Base-by-base conservation (phyloP, 2,329 filamentous ascomycete genomes). In the Biscogniauxia mediterranea region DNA sequence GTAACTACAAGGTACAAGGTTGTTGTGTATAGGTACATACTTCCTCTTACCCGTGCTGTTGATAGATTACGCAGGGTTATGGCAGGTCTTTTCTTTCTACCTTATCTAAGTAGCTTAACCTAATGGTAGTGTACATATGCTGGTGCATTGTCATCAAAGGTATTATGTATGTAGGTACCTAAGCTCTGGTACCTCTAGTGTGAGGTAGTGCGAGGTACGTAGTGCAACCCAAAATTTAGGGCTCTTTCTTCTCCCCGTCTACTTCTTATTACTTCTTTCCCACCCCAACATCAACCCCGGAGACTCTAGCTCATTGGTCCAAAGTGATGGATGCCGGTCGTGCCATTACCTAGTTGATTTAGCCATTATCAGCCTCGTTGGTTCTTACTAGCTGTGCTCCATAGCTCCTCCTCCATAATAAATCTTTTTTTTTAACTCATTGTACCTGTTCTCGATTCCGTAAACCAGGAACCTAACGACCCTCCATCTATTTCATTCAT, bases 401-500 rank as follows among this genome's bases (percentile, higher is more conserved):
- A 46, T 46, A 46, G 38, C 38, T 46, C 15, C 15, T 46, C 15
- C 15, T n/a, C 6, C 6, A 9, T n/a, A 5, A 17, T 46, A 2
- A 46, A 9, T 46, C 11, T n/a, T n/a, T 46, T n/a, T 46, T 46
- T n/a, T 46, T 38, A 38, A 15, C 13, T n/a, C 32, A n/a, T 46
- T n/a, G 38, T 46, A 46, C 17, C 38, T 46, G 13, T 46, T 46
- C 38, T 46, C 38, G 38, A 46, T 46, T 46, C 38, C 17, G 15
- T 46, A 11, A 46, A 46, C 38, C 38, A 46, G 38, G 38, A 46
- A 38, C 5, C 38, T 11, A 7, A 46, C 38, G 38, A 13, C 52
- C 19, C 23, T 46, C 50, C 19, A 17, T 19, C 61, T 55, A 56
- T 60, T 65, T 67, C 61, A 66, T 42, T 64, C 38, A 46, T 46